Evolutionary conservation across 1,284 basidiomycete species (phyloP).

Genomic region (Meripilus lineatus): DNA sequence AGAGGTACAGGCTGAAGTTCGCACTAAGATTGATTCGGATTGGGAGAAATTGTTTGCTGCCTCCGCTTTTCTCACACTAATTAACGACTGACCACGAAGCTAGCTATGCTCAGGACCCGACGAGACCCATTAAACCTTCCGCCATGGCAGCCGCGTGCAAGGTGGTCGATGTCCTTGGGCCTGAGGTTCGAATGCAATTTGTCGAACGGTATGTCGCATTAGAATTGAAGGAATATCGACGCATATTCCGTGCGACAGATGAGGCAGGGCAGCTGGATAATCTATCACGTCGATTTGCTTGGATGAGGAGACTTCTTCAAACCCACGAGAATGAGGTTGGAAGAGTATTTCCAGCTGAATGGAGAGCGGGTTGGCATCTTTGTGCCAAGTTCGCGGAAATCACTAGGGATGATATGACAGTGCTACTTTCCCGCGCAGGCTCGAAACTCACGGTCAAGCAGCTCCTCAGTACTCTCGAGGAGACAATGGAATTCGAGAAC

Average conservation of each 20-base stretch:
- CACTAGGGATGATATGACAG: constrained; percentile 73
- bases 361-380: constrained; percentile 80
- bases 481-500: constrained; percentile 82
- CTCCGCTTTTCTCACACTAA: neutral
- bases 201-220: constrained; percentile 89
- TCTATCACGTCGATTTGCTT: constrained; percentile 88
- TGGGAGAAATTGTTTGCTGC: constrained; percentile 83
- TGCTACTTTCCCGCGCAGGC: constrained; percentile 62
- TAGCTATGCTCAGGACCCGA: constrained; percentile 77
- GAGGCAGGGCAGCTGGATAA: constrained; percentile 98
- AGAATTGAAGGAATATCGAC: constrained; percentile 93
- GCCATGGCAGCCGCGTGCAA: constrained; percentile 75
- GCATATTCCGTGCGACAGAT: constrained; percentile 89
- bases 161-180: constrained; percentile 83
- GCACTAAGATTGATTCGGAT: constrained; percentile 77
- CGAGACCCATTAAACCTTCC: constrained; percentile 58
- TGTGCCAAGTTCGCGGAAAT: constrained; percentile 82
- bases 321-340: constrained; percentile 87
- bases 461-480: constrained; percentile 81
- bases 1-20: constrained; percentile 72
- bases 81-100: neutral
- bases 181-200: constrained; percentile 75
- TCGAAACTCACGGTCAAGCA: constrained; percentile 71
- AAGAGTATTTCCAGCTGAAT: constrained; percentile 74
- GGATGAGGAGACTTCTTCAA: constrained; percentile 91